These are phyloP conservation scores for Gossypium herbaceum DNA, from an alignment of 345 rosid species.

Conservation along the genomic window DNA sequence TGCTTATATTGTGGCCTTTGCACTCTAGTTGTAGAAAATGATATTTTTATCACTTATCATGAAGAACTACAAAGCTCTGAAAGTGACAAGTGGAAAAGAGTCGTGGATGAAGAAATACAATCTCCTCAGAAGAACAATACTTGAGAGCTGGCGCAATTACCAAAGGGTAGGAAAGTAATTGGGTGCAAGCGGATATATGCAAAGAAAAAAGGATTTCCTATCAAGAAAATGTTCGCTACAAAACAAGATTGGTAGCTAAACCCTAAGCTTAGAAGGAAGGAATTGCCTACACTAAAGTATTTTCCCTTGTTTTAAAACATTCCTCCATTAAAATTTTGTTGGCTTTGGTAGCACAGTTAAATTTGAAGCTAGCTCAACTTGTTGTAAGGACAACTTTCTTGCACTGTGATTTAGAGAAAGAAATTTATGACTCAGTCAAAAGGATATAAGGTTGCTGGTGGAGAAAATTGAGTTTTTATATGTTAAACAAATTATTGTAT, in stretches of 20 bases:
- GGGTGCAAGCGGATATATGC: not conserved
- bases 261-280: not conserved
- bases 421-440: not conserved
- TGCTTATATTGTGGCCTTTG: no score
- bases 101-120: not conserved
- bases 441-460: not conserved
- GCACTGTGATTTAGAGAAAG: not conserved
- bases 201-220: no score
- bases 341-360: not conserved
- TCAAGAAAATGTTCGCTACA: not conserved
- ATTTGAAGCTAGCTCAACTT: not conserved
- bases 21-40: no score
- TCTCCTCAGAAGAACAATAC: not conserved
- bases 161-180: not conserved
- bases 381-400: not conserved
- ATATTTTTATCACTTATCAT: no score
- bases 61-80: not conserved
- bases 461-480: no score
- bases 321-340: not conserved
- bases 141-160: no score
- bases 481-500: not conserved
- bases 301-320: not conserved
- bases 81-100: not conserved
- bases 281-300: not conserved
- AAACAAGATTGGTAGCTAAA: not conserved